Conservation (phyloP, 176 grass and related monocot genomes). For the Aegilops sharonensis region DNA sequence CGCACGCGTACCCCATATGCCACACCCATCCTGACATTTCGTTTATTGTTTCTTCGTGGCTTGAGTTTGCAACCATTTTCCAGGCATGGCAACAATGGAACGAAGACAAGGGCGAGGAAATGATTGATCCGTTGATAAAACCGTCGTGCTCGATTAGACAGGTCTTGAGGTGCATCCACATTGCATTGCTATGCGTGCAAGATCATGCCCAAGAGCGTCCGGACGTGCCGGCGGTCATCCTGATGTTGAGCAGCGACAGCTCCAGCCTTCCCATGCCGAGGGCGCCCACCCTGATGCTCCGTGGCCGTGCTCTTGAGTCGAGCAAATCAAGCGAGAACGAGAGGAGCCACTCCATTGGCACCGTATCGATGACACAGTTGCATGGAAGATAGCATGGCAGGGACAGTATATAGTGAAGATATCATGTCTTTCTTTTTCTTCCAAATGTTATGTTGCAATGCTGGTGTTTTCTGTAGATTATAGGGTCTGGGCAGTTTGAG, state of each 20-base stretch:
- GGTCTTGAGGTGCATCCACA: slow-evolving; percentile 54
- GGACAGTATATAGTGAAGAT: slow-evolving; percentile 9
- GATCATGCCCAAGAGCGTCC: slow-evolving; percentile 76
- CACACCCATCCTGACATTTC: neutral
- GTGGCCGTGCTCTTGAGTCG: slow-evolving; percentile 4
- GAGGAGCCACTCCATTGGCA: slow-evolving; percentile 33
- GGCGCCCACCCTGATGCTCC: slow-evolving; percentile 59
- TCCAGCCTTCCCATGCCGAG: slow-evolving; percentile 44
- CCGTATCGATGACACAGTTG: slow-evolving; percentile 51
- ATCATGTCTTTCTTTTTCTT: neutral
- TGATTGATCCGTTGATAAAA: slow-evolving; percentile 68
- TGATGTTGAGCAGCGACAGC: slow-evolving; percentile 54
- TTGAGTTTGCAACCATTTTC: slow-evolving; percentile 12
- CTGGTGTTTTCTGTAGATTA: slow-evolving; percentile 22
- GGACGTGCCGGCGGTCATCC: slow-evolving; percentile 52
- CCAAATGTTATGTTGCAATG: neutral
- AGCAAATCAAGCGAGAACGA: slow-evolving; percentile 52
- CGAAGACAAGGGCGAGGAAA: slow-evolving; percentile 56
- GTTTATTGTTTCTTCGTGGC: neutral
- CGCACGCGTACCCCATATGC: neutral
- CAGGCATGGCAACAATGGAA: slow-evolving; percentile 91
- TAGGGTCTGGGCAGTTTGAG: neutral
- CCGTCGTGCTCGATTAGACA: slow-evolving; percentile 33
- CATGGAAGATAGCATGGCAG: slow-evolving; percentile 53
- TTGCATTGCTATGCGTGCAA: slow-evolving; percentile 77